Percentiles rank a stretch among this genome's conserved stretches.
phyloP scores from a whole-genome alignment of 768 basidiomycete species.

The Daedaleopsis sinensis region DNA sequence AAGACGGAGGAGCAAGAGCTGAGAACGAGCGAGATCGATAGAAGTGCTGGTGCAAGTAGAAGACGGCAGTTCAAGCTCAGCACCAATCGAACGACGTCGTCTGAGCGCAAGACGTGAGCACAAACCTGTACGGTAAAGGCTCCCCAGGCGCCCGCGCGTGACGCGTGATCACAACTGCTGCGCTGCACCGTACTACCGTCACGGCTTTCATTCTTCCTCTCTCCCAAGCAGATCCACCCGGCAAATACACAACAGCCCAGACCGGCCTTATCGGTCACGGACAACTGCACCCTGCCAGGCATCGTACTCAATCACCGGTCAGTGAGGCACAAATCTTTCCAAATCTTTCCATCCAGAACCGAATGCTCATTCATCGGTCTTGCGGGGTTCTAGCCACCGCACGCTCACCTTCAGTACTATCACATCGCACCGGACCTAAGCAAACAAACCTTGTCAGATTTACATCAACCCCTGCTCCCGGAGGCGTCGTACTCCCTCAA shows the following conservation, averaged over 20 bases:
- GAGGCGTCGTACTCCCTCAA: slow-evolving; percentile 1
- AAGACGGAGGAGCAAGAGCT: slow-evolving; percentile 13
- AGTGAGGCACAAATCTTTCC: not conserved
- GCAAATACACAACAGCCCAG: not conserved
- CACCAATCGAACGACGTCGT: not conserved
- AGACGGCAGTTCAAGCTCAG: slow-evolving; percentile 4
- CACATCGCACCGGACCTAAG: not conserved
- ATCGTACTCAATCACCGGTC: not conserved
- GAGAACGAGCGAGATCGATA: slow-evolving; percentile 2
- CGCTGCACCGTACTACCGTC: not conserved
- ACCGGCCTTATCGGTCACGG: not conserved
- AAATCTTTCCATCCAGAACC: not conserved
- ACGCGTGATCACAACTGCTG: not conserved
- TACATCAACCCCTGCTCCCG: not conserved
- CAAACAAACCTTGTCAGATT: slow-evolving; percentile 2
- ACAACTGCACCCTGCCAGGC: not conserved
- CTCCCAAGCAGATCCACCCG: not conserved
- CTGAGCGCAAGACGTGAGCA: not conserved
- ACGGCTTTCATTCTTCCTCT: not conserved
- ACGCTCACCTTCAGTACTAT: not conserved
- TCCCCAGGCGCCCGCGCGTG: not conserved
- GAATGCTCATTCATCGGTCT: not conserved
- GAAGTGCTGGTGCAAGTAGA: slow-evolving; percentile 3
- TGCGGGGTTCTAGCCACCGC: not conserved
- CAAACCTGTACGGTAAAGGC: not conserved